Evolutionary conservation across 2,329 filamentous ascomycete species (phyloP).

Genomic region (Elsinoe perseae): DNA sequence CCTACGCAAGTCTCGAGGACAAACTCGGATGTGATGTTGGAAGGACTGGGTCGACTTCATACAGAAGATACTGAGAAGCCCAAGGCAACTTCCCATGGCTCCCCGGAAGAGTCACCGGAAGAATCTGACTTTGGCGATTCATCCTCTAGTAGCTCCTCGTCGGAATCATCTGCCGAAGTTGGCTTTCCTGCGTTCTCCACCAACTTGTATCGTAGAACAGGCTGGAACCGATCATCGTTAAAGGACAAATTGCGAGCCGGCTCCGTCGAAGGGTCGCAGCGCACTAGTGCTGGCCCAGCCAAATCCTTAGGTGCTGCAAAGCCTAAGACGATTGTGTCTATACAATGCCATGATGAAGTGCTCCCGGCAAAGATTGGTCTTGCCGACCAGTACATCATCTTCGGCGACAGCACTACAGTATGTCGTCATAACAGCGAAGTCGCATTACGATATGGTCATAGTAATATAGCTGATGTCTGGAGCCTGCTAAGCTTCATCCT

Average conservation of each 20-base stretch:
- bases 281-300: slow-evolving; percentile 16
- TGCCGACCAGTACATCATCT: slow-evolving; percentile 72
- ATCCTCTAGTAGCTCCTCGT: slow-evolving; percentile 31
- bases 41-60: slow-evolving; percentile 55
- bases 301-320: slow-evolving; percentile 24
- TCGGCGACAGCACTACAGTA: slow-evolving; percentile 71
- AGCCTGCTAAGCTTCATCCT: slow-evolving; percentile 69
- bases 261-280: slow-evolving; percentile 17
- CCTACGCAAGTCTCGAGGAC: slow-evolving; percentile 40
- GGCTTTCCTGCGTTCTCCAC: slow-evolving; percentile 16
- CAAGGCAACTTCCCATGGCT: slow-evolving; percentile 22
- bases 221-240: slow-evolving; percentile 25
- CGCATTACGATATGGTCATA: slow-evolving; percentile 61
- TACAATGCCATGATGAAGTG: slow-evolving; percentile 61
- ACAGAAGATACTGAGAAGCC: slow-evolving; percentile 44
- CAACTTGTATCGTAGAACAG: slow-evolving; percentile 15
- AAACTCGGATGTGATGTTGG: slow-evolving; percentile 40
- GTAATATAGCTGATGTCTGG: slow-evolving; percentile 76
- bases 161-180: slow-evolving; percentile 25
- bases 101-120: slow-evolving; percentile 18
- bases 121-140: slow-evolving; percentile 20
- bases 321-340: slow-evolving; percentile 62
- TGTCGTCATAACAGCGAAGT: slow-evolving; percentile 77
- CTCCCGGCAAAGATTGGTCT: slow-evolving; percentile 73
- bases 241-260: slow-evolving; percentile 18